phyloP scores from a whole-genome alignment of 352 stramenopile genomes.

The Pythium inflatum region DNA sequence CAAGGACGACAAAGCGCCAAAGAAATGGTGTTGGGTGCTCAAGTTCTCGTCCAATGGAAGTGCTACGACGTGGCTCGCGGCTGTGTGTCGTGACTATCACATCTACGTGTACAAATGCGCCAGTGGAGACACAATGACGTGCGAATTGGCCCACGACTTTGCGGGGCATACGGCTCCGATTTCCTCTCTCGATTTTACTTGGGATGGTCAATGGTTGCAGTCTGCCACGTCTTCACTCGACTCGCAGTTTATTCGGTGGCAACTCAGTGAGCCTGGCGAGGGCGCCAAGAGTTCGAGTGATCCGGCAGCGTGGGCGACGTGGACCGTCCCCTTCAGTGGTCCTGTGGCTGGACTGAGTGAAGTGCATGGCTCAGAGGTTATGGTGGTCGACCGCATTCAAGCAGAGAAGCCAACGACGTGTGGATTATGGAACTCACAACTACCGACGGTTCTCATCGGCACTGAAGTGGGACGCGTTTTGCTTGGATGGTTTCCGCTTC shows the following conservation, averaged over 20 bases:
- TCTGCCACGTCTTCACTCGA: slow-evolving; percentile 59
- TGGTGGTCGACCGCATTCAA: slow-evolving; percentile 44
- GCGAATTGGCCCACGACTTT: slow-evolving; percentile 60
- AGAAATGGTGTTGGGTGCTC: slow-evolving; percentile 59
- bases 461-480: slow-evolving; percentile 59
- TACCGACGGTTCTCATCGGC: slow-evolving; percentile 53
- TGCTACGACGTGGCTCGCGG: slow-evolving; percentile 37
- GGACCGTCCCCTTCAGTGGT: slow-evolving; percentile 57
- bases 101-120: slow-evolving; percentile 70
- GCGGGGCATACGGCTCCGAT: slow-evolving; percentile 68
- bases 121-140: slow-evolving; percentile 24
- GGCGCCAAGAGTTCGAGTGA: background rate
- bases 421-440: slow-evolving; percentile 43
- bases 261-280: slow-evolving; percentile 32
- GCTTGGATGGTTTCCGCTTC: slow-evolving; percentile 74
- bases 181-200: slow-evolving; percentile 68
- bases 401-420: background rate
- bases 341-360: slow-evolving; percentile 55
- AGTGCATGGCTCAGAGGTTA: slow-evolving; percentile 37
- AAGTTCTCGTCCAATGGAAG: slow-evolving; percentile 48
- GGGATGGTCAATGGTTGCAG: slow-evolving; percentile 63
- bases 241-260: slow-evolving; percentile 74
- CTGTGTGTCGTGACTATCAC: slow-evolving; percentile 69
- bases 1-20: slow-evolving; percentile 13
- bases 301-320: slow-evolving; percentile 48